phyloP scores from a whole-genome alignment of 1,284 basidiomycete species.

The Sphagnurus paluster region DNA sequence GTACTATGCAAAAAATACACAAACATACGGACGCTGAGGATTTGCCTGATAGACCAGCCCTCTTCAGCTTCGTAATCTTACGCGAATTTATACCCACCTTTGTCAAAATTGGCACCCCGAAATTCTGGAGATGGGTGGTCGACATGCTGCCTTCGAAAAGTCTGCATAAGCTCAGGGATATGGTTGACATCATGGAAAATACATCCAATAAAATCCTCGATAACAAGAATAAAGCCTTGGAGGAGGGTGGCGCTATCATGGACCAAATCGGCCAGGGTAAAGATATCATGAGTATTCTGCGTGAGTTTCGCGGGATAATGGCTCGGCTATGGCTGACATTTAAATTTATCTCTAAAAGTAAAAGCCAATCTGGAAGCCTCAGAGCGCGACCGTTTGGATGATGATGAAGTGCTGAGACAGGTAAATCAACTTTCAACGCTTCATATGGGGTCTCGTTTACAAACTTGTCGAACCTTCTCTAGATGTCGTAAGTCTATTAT shows the following conservation, averaged over 20 bases:
- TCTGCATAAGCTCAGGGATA: slow-evolving; percentile 33
- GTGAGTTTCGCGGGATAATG: slow-evolving; percentile 27
- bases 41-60: slow-evolving; percentile 20
- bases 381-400: slow-evolving; percentile 28
- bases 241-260: slow-evolving; percentile 30
- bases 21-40: not conserved
- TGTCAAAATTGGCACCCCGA: slow-evolving; percentile 32
- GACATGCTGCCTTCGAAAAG: slow-evolving; percentile 34
- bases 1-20: not conserved
- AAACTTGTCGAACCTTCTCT: not conserved
- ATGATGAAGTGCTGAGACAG: slow-evolving; percentile 31
- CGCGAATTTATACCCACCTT: slow-evolving; percentile 29
- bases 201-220: slow-evolving; percentile 38
- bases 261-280: slow-evolving; percentile 38
- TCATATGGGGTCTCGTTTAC: too few species aligned
- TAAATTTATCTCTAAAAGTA: slow-evolving; percentile 23
- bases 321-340: too few species aligned
- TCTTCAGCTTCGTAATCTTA: slow-evolving; percentile 20
- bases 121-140: slow-evolving; percentile 35
- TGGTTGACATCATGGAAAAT: slow-evolving; percentile 38
- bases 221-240: slow-evolving; percentile 38
- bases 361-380: slow-evolving; percentile 31
- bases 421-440: not conserved
- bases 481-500: slow-evolving; percentile 1
- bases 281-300: slow-evolving; percentile 47